Conservation (phyloP, 129 eudicot species). For the Flaveria trinervia region DNA sequence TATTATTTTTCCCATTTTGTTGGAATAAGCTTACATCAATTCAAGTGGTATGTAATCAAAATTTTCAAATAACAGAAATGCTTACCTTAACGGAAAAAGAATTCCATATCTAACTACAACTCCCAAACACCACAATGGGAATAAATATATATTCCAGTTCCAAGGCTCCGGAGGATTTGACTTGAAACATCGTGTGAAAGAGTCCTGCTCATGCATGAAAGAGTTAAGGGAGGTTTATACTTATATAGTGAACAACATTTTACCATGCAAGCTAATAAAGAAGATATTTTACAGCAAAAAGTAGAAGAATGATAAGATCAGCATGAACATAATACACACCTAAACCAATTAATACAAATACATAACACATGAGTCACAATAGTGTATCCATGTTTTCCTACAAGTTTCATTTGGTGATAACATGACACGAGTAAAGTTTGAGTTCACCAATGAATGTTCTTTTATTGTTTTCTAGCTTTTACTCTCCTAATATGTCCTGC, state of each 20-base stretch:
- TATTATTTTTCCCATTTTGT: not conserved
- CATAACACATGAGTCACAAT: not conserved
- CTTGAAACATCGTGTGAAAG: conserved; percentile 98
- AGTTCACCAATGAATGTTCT: not conserved
- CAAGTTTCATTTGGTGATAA: not conserved
- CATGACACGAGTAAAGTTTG: not conserved
- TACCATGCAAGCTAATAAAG: not conserved
- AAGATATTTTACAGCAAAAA: not conserved
- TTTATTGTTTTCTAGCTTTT: not conserved
- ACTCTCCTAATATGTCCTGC: conserved; percentile 15
- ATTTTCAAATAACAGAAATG: not conserved
- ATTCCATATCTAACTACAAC: conserved; percentile 83
- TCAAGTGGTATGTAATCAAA: not conserved
- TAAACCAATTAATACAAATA: conserved; percentile 2
- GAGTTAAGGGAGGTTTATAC: conserved; percentile 1
- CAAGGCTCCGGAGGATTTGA: conserved; percentile 98
- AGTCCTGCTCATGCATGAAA: conserved; percentile 64
- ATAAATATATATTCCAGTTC: conserved; percentile 95
- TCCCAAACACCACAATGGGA: conserved; percentile 99
- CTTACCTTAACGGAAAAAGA: conserved; percentile 87
- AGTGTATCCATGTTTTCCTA: conserved; percentile 4
- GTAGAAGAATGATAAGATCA: conserved; percentile 13
- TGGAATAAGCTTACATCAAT: not conserved
- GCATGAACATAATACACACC: conserved; percentile 13
- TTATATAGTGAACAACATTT: conserved; percentile 1